phyloP scores from a whole-genome alignment of 2,329 filamentous ascomycete species.

The Fusarium sp. region DNA sequence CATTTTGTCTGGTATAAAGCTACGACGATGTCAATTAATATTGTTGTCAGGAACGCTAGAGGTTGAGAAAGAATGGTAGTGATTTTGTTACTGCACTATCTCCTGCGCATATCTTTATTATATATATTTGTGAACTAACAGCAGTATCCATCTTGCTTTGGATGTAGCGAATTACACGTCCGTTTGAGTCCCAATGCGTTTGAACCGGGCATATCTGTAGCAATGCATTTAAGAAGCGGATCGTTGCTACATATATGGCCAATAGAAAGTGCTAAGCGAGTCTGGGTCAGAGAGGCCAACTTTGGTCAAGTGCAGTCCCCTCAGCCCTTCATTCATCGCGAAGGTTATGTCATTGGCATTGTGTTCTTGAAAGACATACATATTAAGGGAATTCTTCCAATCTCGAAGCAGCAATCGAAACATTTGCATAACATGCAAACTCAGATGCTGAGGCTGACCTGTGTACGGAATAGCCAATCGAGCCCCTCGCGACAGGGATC shows the following conservation, averaged over 20 bases:
- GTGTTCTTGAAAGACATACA: too few relatives aligned
- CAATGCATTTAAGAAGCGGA: not conserved
- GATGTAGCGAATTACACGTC: accelerated
- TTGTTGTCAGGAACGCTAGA: accelerated
- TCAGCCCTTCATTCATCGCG: accelerated
- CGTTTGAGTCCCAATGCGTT: accelerated
- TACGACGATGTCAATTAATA: not conserved
- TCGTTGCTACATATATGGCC: not conserved
- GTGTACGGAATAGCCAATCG: not conserved
- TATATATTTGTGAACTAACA: accelerated
- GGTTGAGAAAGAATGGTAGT: accelerated
- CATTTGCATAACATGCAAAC: too few relatives aligned
- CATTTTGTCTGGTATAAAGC: not conserved
- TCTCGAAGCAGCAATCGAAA: not conserved
- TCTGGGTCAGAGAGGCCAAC: too few relatives aligned
- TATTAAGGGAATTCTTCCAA: too few relatives aligned
- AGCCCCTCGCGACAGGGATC: not conserved
- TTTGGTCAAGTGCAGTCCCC: too few relatives aligned
- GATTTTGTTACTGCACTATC: accelerated
- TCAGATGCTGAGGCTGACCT: too few relatives aligned
- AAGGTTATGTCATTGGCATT: accelerated
- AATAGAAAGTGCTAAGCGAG: not conserved
- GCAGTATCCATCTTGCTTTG: not conserved
- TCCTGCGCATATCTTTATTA: accelerated
- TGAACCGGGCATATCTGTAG: not conserved